Base-by-base conservation (phyloP, 164 flowering plant genomes). In the Cinnamomum micranthum region DNA sequence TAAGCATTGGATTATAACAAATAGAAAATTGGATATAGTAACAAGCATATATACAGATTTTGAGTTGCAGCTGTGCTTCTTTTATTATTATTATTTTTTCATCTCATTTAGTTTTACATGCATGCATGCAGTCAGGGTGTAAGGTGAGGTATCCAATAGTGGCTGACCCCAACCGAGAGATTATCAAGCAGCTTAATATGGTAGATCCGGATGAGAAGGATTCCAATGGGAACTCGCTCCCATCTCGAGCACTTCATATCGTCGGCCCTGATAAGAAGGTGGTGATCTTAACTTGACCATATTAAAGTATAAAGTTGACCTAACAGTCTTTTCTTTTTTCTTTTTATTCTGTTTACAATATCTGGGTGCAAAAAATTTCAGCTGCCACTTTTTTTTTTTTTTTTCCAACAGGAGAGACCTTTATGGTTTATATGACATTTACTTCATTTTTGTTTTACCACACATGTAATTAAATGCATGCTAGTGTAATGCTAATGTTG, bases 201-300 rank as follows among this genome's bases (percentile, higher is more conserved):
- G 93, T 92, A 69, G 97, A 95, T 33, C 97, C 98, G 5, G 95
- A 90, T 65, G 94, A 86, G 82, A 89, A 81, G 62, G 95, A 88
- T 77, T 15, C 90, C 1, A 66, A 75, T 1, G 93, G 98, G 0
- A 68, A 74, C 22, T 78, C 25, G 1, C 24, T 86, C 27, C 97
- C 97, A 2, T 92, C 95, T 35, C 87, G 97, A 4, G 96, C 97
- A 19, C 85, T 91, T 3, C 94, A 92, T 72, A 85, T 94, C 10
- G 89, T 92, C 2, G 96, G 94, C 24, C 90, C 96, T 0, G 92
- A 90, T 75, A 88, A 86, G 82, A 85, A 77, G 90, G 88, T 31
- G 35, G 4, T 31, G 35, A 0, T 31, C 6, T 31, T 31, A 31
- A 31, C 35, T 1, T 6, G 1, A 31, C 35, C 35, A 31, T 31